These are phyloP conservation scores for Ottelia alismoides DNA, from an alignment of 106 monocot genomes.

Conservation along the genomic window DNA sequence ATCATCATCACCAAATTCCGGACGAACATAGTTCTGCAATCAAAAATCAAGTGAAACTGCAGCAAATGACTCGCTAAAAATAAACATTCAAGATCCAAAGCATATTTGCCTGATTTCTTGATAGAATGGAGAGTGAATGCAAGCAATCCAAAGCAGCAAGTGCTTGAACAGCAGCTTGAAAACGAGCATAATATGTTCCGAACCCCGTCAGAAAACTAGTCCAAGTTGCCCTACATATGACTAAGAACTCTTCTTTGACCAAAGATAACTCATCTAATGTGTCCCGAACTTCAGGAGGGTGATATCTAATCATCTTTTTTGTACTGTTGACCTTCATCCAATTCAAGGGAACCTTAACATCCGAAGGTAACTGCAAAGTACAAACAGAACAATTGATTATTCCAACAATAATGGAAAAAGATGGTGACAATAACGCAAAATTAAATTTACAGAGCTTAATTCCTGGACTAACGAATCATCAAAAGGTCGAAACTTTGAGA, in stretches of 20 bases:
- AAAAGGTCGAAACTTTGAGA: no score
- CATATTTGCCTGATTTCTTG: slow-evolving; percentile 64
- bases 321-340: slow-evolving; percentile 92
- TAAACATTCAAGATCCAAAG: neutral
- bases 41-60: no score
- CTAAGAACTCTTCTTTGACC: slow-evolving; percentile 71
- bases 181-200: slow-evolving; percentile 66
- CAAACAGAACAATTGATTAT: neutral
- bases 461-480: no score
- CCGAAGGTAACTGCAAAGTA: slow-evolving; percentile 42
- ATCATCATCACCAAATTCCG: slow-evolving; percentile 66
- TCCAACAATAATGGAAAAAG: no score
- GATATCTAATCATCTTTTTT: slow-evolving; percentile 83
- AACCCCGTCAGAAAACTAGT: slow-evolving; percentile 45
- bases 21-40: slow-evolving; percentile 75
- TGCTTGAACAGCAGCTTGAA: slow-evolving; percentile 86
- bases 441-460: no score
- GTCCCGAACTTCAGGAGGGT: slow-evolving; percentile 68
- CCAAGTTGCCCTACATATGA: slow-evolving; percentile 67
- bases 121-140: slow-evolving; percentile 77
- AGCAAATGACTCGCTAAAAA: no score
- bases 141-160: slow-evolving; percentile 90
- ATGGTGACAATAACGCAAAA: no score
- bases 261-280: slow-evolving; percentile 60
- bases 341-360: slow-evolving; percentile 56